Evolutionary conservation across 768 basidiomycete species (phyloP).

Genomic region (Hirschioporus abietinus): DNA sequence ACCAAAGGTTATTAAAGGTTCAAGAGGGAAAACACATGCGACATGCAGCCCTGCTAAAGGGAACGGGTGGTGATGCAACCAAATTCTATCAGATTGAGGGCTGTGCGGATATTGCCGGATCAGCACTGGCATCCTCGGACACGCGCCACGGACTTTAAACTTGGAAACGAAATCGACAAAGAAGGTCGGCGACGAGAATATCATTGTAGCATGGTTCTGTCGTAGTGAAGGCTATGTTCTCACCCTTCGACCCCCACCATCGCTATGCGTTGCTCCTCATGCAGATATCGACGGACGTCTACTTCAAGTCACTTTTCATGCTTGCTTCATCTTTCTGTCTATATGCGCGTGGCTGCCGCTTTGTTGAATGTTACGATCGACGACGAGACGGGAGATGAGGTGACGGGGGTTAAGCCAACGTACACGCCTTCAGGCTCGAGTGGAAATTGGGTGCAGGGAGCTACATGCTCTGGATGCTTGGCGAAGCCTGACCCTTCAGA

Average conservation of each 20-base stretch:
- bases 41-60: too few relatives aligned
- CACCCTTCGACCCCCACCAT: not conserved
- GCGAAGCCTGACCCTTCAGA: conserved; percentile 20
- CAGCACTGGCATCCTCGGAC: too few relatives aligned
- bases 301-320: not conserved
- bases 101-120: not conserved
- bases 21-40: too few relatives aligned
- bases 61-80: too few relatives aligned
- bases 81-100: too few relatives aligned
- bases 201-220: not conserved
- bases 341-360: conserved; percentile 5
- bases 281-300: not conserved
- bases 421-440: conserved; percentile 27
- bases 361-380: conserved; percentile 38
- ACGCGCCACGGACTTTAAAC: too few relatives aligned
- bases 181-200: too few relatives aligned
- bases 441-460: conserved; percentile 27
- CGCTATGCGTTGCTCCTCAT: not conserved
- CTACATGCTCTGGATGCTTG: conserved; percentile 22
- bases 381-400: conserved; percentile 30
- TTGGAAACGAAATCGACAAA: too few relatives aligned
- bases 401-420: conserved; percentile 25
- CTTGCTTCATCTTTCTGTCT: not conserved
- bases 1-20: too few relatives aligned
- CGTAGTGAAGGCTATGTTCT: not conserved